Conservation (phyloP, 1,139 yeast genomes). For the Pichia sp. region DNA sequence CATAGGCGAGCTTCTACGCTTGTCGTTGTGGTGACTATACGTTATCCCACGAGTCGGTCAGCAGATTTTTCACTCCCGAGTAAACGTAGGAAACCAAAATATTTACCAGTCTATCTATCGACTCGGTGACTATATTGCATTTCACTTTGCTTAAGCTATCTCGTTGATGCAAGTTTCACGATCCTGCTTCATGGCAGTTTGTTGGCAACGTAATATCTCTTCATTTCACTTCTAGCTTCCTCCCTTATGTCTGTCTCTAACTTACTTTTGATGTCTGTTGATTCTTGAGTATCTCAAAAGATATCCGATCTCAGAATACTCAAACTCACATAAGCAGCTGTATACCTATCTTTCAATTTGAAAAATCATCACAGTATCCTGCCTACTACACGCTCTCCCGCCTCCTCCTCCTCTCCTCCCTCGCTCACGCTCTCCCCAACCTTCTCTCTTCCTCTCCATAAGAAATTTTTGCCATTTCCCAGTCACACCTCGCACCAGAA, state of each 20-base stretch:
- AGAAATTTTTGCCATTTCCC: background rate
- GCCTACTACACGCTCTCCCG: background rate
- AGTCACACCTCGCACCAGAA: background rate
- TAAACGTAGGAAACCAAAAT: no score
- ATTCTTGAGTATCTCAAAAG: background rate
- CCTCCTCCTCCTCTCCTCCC: background rate
- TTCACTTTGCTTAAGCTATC: no score
- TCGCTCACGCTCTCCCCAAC: background rate
- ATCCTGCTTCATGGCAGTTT: no score
- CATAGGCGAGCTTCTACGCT: no score
- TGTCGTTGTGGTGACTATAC: no score
- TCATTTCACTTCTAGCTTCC: background rate
- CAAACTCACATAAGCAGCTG: no score
- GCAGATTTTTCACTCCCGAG: constrained; percentile 24
- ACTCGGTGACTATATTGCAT: no score
- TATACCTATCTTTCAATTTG: constrained; percentile 2
- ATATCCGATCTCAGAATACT: background rate
- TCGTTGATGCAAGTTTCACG: no score
- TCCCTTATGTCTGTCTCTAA: background rate
- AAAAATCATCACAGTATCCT: constrained; percentile 5
- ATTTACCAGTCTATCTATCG: no score
- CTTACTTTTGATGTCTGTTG: constrained; percentile 18
- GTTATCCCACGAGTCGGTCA: no score
- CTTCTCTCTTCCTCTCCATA: background rate
- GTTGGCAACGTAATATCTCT: background rate